A percentile compares a stretch with the other conserved stretches of the same genome.
Evolutionary conservation across 371 early-diverging fungal genomes (phyloP).

Genomic region (Apophysomyces variabilis): DNA sequence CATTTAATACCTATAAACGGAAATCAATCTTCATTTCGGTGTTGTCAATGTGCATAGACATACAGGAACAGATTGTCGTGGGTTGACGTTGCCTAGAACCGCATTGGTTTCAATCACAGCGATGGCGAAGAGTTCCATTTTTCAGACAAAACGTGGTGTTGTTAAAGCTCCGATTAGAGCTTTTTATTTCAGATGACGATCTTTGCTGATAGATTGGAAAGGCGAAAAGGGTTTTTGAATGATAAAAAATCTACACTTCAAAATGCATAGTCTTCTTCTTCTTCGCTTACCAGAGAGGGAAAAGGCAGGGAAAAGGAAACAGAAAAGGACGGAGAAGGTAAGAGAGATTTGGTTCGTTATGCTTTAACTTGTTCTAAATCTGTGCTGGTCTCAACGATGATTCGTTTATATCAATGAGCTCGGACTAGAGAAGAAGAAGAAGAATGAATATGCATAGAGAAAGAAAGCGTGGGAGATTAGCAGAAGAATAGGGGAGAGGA

Average conservation of each 20-base stretch:
- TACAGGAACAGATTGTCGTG: conserved; percentile 13
- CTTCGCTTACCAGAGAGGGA: too few relatives aligned
- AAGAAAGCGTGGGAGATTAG: neutral
- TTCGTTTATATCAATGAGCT: too few relatives aligned
- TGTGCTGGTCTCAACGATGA: too few relatives aligned
- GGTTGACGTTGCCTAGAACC: conserved; percentile 19
- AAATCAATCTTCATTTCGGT: neutral
- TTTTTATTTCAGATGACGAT: conserved; percentile 8
- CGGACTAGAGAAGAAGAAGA: too few relatives aligned
- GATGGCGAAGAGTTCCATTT: conserved; percentile 20
- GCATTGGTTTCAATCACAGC: conserved; percentile 35
- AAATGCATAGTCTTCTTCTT: too few relatives aligned
- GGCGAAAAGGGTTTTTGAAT: neutral
- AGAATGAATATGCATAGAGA: too few relatives aligned
- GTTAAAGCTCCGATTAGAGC: conserved; percentile 13
- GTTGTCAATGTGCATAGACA: neutral
- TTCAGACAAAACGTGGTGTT: conserved; percentile 6
- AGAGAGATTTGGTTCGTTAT: too few relatives aligned
- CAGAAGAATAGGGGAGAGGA: conserved; percentile 9
- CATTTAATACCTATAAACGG: conserved; percentile 48
- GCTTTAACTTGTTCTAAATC: too few relatives aligned
- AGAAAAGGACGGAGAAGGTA: too few relatives aligned
- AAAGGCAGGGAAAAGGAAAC: too few relatives aligned
- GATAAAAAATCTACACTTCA: too few relatives aligned
- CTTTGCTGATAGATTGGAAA: conserved; percentile 13